Evolutionary conservation across 2,329 filamentous ascomycete genomes (phyloP).

Genomic region (Fusarium algeriense): DNA sequence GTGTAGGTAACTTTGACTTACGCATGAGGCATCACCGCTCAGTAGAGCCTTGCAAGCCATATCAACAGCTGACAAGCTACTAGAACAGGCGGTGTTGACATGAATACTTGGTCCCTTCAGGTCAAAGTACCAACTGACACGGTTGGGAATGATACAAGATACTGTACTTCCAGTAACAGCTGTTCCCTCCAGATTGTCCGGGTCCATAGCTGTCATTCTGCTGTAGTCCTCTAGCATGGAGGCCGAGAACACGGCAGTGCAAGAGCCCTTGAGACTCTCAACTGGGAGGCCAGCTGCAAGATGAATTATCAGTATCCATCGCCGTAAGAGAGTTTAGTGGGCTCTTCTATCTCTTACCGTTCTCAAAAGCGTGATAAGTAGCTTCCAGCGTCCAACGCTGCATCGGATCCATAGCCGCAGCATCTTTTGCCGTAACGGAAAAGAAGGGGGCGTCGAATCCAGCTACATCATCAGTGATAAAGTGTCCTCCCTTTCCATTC

Average conservation of each 20-base stretch:
- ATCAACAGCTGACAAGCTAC: slow-evolving; percentile 31
- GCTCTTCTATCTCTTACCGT: slow-evolving; percentile 18
- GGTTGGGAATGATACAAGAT: slow-evolving; percentile 52
- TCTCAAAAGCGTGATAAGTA: slow-evolving; percentile 53
- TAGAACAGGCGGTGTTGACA: slow-evolving; percentile 39
- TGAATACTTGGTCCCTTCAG: slow-evolving; percentile 33
- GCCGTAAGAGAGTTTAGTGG: too few species aligned
- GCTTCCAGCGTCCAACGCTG: slow-evolving; percentile 53
- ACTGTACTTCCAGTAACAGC: slow-evolving; percentile 41
- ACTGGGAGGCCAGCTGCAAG: slow-evolving; percentile 48
- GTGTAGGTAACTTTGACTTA: fast-evolving
- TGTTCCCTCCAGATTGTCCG: slow-evolving; percentile 50
- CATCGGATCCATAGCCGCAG: slow-evolving; percentile 52
- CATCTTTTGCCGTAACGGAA: slow-evolving; percentile 29
- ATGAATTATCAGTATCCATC: too few species aligned
- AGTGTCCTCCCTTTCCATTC: slow-evolving; percentile 4
- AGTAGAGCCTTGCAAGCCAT: slow-evolving; percentile 52
- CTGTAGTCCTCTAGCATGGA: slow-evolving; percentile 55
- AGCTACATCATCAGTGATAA: slow-evolving; percentile 47
- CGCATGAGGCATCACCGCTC: slow-evolving; percentile 55
- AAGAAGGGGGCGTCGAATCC: slow-evolving; percentile 58
- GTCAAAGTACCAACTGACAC: slow-evolving; percentile 55
- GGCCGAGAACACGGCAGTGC: slow-evolving; percentile 54
- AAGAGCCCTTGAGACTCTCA: slow-evolving; percentile 46
- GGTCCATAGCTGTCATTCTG: slow-evolving; percentile 50